These are phyloP conservation scores for Blastocystis hominis DNA, from an alignment of 352 stramenopile genomes.

Conservation along the genomic window DNA sequence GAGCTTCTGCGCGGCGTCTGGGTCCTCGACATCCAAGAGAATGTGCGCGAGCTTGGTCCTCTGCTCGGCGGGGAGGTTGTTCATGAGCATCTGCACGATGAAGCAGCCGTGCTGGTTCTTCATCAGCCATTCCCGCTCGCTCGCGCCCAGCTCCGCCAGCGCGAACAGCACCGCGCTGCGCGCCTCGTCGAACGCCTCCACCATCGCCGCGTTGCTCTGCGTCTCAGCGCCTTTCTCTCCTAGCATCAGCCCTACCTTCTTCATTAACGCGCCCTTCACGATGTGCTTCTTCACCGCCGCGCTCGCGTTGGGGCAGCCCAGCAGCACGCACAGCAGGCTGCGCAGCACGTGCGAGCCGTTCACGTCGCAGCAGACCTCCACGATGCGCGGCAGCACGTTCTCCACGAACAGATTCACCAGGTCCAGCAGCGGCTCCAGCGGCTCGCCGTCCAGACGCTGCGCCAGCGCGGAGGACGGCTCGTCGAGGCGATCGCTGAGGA, in stretches of 20 bases:
- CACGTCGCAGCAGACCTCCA: slow-evolving; percentile 5
- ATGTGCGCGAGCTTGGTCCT: slow-evolving; percentile 37
- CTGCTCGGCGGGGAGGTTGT: slow-evolving; percentile 13
- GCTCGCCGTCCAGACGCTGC: slow-evolving; percentile 3
- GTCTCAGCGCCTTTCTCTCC: no score
- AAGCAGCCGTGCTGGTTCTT: slow-evolving; percentile 50
- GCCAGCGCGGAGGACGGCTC: background rate
- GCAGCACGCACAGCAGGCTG: slow-evolving; percentile 25
- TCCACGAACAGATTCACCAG: slow-evolving; percentile 46
- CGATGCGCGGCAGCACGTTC: background rate
- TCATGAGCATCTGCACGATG: slow-evolving; percentile 43
- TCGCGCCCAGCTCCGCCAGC: background rate
- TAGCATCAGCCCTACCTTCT: background rate
- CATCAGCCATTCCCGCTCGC: background rate
- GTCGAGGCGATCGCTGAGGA: background rate
- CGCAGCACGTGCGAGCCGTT: slow-evolving; percentile 44
- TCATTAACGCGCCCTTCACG: slow-evolving; percentile 17
- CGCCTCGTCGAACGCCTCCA: slow-evolving; percentile 33
- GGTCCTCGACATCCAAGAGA: slow-evolving; percentile 21
- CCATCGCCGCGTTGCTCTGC: background rate
- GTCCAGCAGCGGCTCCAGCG: slow-evolving; percentile 9
- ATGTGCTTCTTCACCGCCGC: slow-evolving; percentile 53
- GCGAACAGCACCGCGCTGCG: slow-evolving; percentile 35
- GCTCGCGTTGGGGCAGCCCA: slow-evolving; percentile 16
- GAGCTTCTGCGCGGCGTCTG: background rate